Evolutionary conservation across 75 land plant species (phyloP).

Genomic region (Pinus tabuliformis): DNA sequence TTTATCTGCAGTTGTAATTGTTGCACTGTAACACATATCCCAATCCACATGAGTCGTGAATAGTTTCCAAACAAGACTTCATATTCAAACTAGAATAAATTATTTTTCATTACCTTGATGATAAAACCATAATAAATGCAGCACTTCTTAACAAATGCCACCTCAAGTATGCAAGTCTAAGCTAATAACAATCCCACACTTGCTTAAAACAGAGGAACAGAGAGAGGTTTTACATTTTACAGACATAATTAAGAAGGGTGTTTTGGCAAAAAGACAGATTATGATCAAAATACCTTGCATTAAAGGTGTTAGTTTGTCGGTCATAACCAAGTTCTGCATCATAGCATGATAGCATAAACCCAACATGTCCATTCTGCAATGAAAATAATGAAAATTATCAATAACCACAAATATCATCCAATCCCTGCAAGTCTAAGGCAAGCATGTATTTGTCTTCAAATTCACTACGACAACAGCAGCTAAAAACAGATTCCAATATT

Average conservation of each 20-base stretch:
- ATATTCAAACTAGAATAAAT: not conserved
- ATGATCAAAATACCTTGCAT: conserved; percentile 33
- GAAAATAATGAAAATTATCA: not conserved
- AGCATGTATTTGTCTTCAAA: not conserved
- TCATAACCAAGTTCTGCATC: conserved; percentile 54
- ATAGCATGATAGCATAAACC: conserved; percentile 55
- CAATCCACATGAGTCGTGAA: not conserved
- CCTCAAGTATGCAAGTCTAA: not conserved
- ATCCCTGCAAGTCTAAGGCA: not conserved
- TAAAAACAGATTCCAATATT: not conserved
- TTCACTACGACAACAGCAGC: not conserved
- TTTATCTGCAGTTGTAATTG: not conserved
- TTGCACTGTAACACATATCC: not conserved
- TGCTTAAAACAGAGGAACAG: not conserved
- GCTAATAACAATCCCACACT: not conserved
- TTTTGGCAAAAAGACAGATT: not conserved
- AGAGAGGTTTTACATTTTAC: not conserved
- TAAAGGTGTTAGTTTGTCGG: conserved; percentile 34
- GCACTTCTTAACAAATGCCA: not conserved
- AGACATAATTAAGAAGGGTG: not conserved
- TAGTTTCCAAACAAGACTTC: not conserved
- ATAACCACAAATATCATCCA: not conserved
- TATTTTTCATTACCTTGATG: not conserved
- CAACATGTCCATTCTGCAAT: conserved; percentile 56
- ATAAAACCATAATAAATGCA: not conserved